These are phyloP conservation scores for Lachancea lanzarotensis DNA, from an alignment of 805 yeast species.

Conservation along the genomic window DNA sequence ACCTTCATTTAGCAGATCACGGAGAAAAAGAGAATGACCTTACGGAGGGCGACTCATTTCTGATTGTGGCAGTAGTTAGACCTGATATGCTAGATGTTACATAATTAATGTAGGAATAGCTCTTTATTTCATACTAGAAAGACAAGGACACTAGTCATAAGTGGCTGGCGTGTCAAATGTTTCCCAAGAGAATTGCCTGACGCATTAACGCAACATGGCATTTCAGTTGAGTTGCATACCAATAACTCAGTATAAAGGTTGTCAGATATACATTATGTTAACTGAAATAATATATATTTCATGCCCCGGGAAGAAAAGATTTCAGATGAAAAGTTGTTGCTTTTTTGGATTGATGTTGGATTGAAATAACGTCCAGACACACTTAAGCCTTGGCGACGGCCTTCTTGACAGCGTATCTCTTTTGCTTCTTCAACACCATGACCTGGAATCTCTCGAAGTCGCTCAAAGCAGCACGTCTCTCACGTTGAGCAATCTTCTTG, in stretches of 20 bases:
- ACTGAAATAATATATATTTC: conserved; percentile 13
- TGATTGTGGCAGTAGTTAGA: conserved; percentile 9
- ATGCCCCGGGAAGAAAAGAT: conserved; percentile 8
- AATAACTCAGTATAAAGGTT: conserved; percentile 8
- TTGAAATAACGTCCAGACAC: not conserved
- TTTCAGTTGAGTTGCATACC: not conserved
- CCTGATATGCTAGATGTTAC: conserved; percentile 8
- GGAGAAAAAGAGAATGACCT: not conserved
- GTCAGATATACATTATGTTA: conserved; percentile 15
- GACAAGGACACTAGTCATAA: too few species aligned
- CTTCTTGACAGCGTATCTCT: conserved; percentile 89
- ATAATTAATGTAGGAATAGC: not conserved
- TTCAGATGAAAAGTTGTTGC: conserved; percentile 1
- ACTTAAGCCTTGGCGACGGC: conserved; percentile 92
- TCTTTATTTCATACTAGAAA: too few species aligned
- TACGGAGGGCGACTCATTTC: not conserved
- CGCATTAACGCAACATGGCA: not conserved
- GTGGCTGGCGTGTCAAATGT: too few species aligned
- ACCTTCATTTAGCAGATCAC: not conserved
- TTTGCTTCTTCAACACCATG: conserved; percentile 93
- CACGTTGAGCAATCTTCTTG: conserved; percentile 93
- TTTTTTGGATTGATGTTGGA: not conserved
- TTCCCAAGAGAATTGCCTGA: not conserved
- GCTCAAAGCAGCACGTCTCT: conserved; percentile 84
- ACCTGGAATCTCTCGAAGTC: conserved; percentile 99